Evolutionary conservation across 202 grass and related monocot species (phyloP), one percentile per base, ranked within the genome.

Genomic region (Miscanthus sacchariflorus): DNA sequence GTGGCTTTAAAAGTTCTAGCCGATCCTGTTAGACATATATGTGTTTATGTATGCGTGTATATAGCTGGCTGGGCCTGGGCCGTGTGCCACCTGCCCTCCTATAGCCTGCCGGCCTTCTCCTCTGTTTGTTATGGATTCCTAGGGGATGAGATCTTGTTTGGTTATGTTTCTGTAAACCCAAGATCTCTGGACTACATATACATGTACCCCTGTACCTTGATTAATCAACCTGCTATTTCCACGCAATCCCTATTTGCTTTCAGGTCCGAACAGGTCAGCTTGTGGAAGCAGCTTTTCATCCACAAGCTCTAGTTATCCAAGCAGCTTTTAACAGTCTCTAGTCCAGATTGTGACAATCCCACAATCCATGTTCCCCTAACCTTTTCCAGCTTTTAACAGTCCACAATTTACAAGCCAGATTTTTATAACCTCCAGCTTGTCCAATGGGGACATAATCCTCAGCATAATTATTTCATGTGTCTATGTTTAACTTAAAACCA

Each of bases 401-500:
- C 9, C 59, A 63, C 58, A 11, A 11, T 24, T 63, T 63, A 24
- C 58, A 23, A 25, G 59, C 59, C n/a, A 64, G 59, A 64, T 64
- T 64, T 63, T 64, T 23, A 10, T 23, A 61, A 10, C 23, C 58
- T 63, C n/a, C 58, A 12, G n/a, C 0, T 11, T 64, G 59, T 25
- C 59, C 59, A 25, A 25, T 25, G n/a, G 21, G 21, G 24, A 68
- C 27, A 65, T 63, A 49, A 36, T 77, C 80, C 27, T 59, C 21
- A 30, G 28, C 30, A 74, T 80, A 61, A 17, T 63, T 42, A 33
- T 79, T 74, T 3, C 19, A 12, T 42, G 40, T 11, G 61, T 10
- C 54, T 50, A 50, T 81, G 12, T 81, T 77, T 50, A 76, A 42
- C 27, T 80, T 71, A n/a, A 63, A 77, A 49, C 39, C 38, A 64